phyloP scores from a whole-genome alignment of 2,329 filamentous ascomycete species.

The Exophiala sp. region DNA sequence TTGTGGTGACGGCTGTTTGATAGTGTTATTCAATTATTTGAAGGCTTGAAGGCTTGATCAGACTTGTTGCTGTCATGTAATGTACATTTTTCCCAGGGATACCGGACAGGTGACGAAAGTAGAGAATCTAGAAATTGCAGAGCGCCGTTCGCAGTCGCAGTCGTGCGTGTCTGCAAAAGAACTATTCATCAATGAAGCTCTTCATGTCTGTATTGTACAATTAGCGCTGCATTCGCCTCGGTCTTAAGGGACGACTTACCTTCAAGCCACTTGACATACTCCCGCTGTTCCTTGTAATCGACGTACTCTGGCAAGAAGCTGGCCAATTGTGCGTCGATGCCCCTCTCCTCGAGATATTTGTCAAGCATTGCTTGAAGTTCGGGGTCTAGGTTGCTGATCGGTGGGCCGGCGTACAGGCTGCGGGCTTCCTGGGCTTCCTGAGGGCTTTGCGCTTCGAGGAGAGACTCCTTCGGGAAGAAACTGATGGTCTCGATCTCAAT shows the following conservation, averaged over 20 bases:
- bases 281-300: slow-evolving; percentile 96
- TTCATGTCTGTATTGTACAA: slow-evolving; percentile 59
- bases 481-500: slow-evolving; percentile 72
- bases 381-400: slow-evolving; percentile 90
- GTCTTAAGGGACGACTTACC: slow-evolving; percentile 42
- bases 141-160: background rate
- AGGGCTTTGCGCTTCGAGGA: slow-evolving; percentile 69
- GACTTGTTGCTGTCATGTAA: slow-evolving; percentile 11
- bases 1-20: background rate
- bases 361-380: slow-evolving; percentile 89
- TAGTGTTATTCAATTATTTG: slow-evolving; percentile 13
- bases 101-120: slow-evolving; percentile 11
- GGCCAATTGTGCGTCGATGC: slow-evolving; percentile 78
- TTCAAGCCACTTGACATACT: slow-evolving; percentile 86
- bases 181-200: slow-evolving; percentile 69
- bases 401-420: slow-evolving; percentile 70
- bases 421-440: slow-evolving; percentile 57
- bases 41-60: slow-evolving; percentile 1
- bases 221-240: slow-evolving; percentile 8
- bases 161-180: background rate
- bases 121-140: slow-evolving; percentile 16
- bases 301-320: slow-evolving; percentile 94
- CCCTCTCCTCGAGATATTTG: slow-evolving; percentile 89
- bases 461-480: slow-evolving; percentile 70
- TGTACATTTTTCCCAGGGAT: slow-evolving; percentile 18